Evolutionary conservation across 2,329 filamentous ascomycete genomes (phyloP).

Genomic region (Pyricularia pennisetigena): DNA sequence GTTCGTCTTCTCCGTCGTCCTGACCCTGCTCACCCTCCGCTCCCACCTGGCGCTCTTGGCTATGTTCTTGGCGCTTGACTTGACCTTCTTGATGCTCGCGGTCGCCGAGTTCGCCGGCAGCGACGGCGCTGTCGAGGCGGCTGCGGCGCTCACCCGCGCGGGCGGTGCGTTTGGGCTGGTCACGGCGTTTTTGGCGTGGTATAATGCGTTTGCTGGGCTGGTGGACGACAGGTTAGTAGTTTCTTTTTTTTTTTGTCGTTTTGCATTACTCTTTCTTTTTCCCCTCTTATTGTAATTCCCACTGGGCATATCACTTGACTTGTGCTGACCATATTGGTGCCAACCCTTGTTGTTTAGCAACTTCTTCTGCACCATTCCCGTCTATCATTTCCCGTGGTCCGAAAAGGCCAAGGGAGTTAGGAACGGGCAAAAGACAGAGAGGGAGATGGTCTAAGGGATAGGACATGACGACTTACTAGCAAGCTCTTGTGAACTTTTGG

Average conservation of each 20-base stretch:
- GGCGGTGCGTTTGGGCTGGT: constrained; percentile 75
- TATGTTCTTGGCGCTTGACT: constrained; percentile 68
- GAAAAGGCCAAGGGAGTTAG: constrained; percentile 59
- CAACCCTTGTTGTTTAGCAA: constrained; percentile 39
- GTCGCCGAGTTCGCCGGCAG: constrained; percentile 49
- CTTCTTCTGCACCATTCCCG: constrained; percentile 84
- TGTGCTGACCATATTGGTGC: neutral
- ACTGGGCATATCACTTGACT: neutral
- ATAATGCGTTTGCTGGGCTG: constrained; percentile 75
- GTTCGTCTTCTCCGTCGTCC: constrained; percentile 76
- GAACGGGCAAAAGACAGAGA: constrained; percentile 10
- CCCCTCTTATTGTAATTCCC: no score
- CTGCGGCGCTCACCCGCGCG: constrained; percentile 49
- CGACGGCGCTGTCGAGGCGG: constrained; percentile 34
- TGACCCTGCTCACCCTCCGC: constrained; percentile 64
- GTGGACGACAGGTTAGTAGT: constrained; percentile 54
- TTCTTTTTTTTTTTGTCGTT: constrained; percentile 2
- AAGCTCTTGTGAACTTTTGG: neutral
- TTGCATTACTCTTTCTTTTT: constrained; percentile 1
- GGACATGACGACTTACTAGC: no score
- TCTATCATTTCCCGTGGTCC: constrained; percentile 93
- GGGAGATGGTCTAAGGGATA: neutral
- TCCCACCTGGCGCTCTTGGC: constrained; percentile 71
- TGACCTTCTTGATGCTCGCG: constrained; percentile 65
- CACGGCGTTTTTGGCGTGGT: constrained; percentile 77